Conservation (phyloP, 2,329 filamentous ascomycete species). For the Beauveria sp. region DNA sequence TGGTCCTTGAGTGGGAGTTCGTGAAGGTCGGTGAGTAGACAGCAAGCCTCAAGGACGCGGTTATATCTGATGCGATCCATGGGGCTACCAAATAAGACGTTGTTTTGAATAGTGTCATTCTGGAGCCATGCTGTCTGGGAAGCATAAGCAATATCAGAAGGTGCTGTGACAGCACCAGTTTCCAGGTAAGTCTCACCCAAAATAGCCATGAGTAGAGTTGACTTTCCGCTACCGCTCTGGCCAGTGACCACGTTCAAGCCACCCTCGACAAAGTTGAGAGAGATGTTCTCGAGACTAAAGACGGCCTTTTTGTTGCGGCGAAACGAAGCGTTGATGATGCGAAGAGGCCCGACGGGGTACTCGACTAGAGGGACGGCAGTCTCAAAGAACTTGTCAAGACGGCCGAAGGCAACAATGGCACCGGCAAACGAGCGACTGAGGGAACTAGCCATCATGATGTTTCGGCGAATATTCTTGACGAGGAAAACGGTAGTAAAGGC, state of each 20-base stretch:
- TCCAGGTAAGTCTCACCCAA: slow-evolving; percentile 47
- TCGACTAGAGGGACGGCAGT: slow-evolving; percentile 39
- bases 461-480: slow-evolving; percentile 44
- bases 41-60: slow-evolving; percentile 47
- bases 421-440: slow-evolving; percentile 29
- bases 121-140: slow-evolving; percentile 52
- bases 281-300: slow-evolving; percentile 41
- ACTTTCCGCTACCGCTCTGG: slow-evolving; percentile 49
- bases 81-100: slow-evolving; percentile 45
- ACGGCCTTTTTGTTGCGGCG: slow-evolving; percentile 41
- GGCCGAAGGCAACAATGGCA: slow-evolving; percentile 36
- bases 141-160: slow-evolving; percentile 47
- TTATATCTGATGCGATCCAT: slow-evolving; percentile 48
- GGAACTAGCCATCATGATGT: slow-evolving; percentile 42
- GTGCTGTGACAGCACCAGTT: slow-evolving; percentile 37
- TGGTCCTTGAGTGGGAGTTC: slow-evolving; percentile 43
- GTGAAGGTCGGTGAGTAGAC: slow-evolving; percentile 41
- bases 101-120: slow-evolving; percentile 46
- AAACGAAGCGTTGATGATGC: slow-evolving; percentile 39
- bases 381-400: slow-evolving; percentile 47
- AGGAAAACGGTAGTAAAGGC: slow-evolving; percentile 50
- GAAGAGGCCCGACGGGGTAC: slow-evolving; percentile 42
- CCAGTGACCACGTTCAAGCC: slow-evolving; percentile 48
- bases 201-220: slow-evolving; percentile 45
- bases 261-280: slow-evolving; percentile 43